Base-by-base conservation (phyloP, 768 basidiomycete species). In the Obba rivulosa region DNA sequence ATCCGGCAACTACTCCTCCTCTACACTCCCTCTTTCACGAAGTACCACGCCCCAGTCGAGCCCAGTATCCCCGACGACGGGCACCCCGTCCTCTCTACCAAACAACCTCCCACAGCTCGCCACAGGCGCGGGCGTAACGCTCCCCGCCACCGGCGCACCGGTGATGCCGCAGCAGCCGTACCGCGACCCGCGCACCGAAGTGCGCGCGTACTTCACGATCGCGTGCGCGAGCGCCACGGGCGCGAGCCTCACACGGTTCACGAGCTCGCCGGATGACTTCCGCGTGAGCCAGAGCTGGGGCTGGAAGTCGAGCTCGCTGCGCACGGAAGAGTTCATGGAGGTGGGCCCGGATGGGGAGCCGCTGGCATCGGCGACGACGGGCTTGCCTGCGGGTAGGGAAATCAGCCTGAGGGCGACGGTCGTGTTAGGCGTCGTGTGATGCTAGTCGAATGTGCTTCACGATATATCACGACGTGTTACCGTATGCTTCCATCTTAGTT, bases 271-370 rank as follows among this genome's bases (percentile, higher is more conserved):
- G 1, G 93, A 96, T 60, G 74, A 78, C 38, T 95, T 96, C 62
- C 75, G 83, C 23, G 74, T 92, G 39, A 81, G 82, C 51, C 90
- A 93, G 72, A 90, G 87, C 53, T 95, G 92, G 93, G 93, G 92
- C 0, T 94, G 92, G 92, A 92, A 92, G 69, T 77, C 75, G 45
- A 75, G 73, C 49, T 76, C 77, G 17, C 60, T 83, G 43, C 62
- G 74, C 36, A 66, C 67, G n/a, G 73, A 76, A 55, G 74, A 74
- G 58, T 74, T 70, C 50, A 51, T 73, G 11, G 64, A 69, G 51
- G 53, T 56, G 36, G 61, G 53, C 8, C 57, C 41, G 34, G 53
- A 53, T 34, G 56, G 47, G 25, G 40, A 45, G 46, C 52, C 50
- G 37, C 43, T 18, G 41, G 53, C 46, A 22, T 43, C 17, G 43